Conservation (phyloP, 2,329 filamentous ascomycete species). For the Fusarium aywerte region DNA sequence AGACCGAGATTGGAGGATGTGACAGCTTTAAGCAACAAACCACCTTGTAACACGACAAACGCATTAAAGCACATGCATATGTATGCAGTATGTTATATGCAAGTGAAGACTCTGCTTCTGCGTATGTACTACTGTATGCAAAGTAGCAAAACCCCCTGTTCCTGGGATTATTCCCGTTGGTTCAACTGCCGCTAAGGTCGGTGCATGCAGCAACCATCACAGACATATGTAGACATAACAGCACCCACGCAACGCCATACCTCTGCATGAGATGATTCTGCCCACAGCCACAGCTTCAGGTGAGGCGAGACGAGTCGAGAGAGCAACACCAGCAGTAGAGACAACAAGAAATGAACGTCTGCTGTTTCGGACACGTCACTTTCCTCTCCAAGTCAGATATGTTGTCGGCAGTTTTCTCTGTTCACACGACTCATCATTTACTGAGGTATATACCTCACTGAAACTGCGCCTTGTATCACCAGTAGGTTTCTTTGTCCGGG, state of each 20-base stretch:
- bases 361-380: constrained; percentile 19
- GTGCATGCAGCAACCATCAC: constrained; percentile 34
- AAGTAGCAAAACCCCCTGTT: background rate
- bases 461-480: constrained; percentile 1
- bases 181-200: constrained; percentile 33
- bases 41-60: constrained; percentile 25
- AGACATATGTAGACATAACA: constrained; percentile 15
- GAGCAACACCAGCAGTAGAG: background rate
- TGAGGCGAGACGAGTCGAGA: constrained; percentile 6
- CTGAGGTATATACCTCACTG: background rate
- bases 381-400: background rate
- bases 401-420: constrained; percentile 14
- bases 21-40: constrained; percentile 12
- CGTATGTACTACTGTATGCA: background rate
- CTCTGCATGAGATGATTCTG: constrained; percentile 28
- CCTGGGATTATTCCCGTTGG: constrained; percentile 15
- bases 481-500: background rate
- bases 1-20: constrained; percentile 39
- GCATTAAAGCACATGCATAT: constrained; percentile 24
- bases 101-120: background rate
- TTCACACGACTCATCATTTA: constrained; percentile 19
- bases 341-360: background rate
- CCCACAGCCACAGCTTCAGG: constrained; percentile 1
- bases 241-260: constrained; percentile 26
- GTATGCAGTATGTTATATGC: constrained; percentile 17